Evolutionary conservation across 768 basidiomycete genomes (phyloP).

Genomic region (Xanthoconium purpureum): DNA sequence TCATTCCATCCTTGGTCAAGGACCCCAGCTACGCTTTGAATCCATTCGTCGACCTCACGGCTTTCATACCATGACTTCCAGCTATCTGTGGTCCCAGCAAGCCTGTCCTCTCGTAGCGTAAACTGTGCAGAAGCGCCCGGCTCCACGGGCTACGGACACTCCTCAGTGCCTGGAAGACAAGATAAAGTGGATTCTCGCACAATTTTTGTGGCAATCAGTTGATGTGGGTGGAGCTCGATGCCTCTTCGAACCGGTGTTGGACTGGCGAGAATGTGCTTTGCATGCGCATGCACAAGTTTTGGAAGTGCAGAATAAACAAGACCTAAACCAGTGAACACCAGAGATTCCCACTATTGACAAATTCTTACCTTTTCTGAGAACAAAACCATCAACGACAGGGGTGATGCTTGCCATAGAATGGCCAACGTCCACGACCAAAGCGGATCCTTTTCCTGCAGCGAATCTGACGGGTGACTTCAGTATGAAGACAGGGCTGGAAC

Average conservation of each 20-base stretch:
- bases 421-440: slow-evolving; percentile 92
- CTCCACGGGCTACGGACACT: slow-evolving; percentile 65
- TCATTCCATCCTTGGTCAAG: slow-evolving; percentile 87
- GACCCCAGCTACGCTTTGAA: slow-evolving; percentile 84
- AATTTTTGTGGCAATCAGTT: slow-evolving; percentile 80
- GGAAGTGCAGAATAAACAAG: slow-evolving; percentile 74
- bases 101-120: slow-evolving; percentile 70
- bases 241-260: slow-evolving; percentile 49
- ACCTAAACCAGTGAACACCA: slow-evolving; percentile 44
- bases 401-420: slow-evolving; percentile 87
- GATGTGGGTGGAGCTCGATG: slow-evolving; percentile 78
- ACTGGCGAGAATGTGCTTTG: slow-evolving; percentile 60
- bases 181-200: slow-evolving; percentile 35
- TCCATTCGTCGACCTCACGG: slow-evolving; percentile 90
- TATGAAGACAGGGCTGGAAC: slow-evolving; percentile 1
- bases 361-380: slow-evolving; percentile 81
- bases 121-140: slow-evolving; percentile 61
- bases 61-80: slow-evolving; percentile 81
- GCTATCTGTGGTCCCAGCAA: slow-evolving; percentile 67
- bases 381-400: slow-evolving; percentile 96
- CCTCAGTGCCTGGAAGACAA: slow-evolving; percentile 4
- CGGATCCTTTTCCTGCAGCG: slow-evolving; percentile 95
- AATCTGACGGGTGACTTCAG: slow-evolving; percentile 53
- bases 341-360: neutral
- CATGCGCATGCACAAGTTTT: slow-evolving; percentile 75